Evolutionary conservation across 2,329 filamentous ascomycete genomes (phyloP).

Genomic region (Chrysosporium queenslandicum): DNA sequence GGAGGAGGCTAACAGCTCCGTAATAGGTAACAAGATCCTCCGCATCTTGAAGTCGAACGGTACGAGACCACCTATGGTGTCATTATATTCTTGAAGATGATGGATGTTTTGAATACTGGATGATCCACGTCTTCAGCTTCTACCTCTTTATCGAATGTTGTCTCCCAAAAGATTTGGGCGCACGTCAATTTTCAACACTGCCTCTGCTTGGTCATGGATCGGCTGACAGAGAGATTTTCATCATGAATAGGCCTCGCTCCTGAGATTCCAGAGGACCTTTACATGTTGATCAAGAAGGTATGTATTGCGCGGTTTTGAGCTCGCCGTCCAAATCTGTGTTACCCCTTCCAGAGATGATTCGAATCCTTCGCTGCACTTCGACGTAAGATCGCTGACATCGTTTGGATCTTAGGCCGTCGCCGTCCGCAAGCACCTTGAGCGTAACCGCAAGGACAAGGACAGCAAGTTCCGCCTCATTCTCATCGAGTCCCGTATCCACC

Average conservation of each 20-base stretch:
- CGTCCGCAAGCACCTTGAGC: slow-evolving; percentile 99
- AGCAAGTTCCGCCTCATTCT: slow-evolving; percentile 99
- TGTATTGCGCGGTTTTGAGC: slow-evolving; percentile 19
- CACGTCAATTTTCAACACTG: slow-evolving; percentile 32
- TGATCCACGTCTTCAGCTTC: background rate
- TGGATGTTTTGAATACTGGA: background rate
- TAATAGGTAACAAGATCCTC: slow-evolving; percentile 94
- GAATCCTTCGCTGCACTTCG: background rate
- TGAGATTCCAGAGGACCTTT: slow-evolving; percentile 97
- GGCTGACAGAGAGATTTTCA: slow-evolving; percentile 82
- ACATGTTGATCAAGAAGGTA: slow-evolving; percentile 99
- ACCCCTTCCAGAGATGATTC: background rate
- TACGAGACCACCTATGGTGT: slow-evolving; percentile 46
- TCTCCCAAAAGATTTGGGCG: background rate
- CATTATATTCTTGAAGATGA: slow-evolving; percentile 1
- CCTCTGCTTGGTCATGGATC: slow-evolving; percentile 73
- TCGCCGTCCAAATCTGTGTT: background rate
- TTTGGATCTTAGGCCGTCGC: slow-evolving; percentile 66
- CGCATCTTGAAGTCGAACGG: slow-evolving; percentile 95
- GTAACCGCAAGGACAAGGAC: slow-evolving; percentile 99
- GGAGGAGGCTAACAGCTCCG: slow-evolving; percentile 23
- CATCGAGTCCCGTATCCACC: slow-evolving; percentile 99
- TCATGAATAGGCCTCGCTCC: slow-evolving; percentile 78
- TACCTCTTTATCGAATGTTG: background rate
- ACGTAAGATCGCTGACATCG: slow-evolving; percentile 1